Conservation (phyloP, 192 early-diverging fungal genomes). For the Backusella mclennaniae region DNA sequence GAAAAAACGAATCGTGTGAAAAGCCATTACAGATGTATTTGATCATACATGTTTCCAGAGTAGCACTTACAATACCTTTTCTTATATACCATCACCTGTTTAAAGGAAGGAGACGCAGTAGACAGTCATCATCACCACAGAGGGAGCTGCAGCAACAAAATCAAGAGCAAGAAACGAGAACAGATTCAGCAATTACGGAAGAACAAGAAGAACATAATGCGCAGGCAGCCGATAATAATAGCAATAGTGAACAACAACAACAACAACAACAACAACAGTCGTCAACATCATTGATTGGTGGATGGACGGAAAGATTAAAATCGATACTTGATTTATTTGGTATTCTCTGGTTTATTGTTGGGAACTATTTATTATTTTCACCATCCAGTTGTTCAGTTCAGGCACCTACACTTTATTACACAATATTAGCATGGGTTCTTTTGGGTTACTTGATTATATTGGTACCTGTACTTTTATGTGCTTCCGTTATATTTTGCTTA, state of each 20-base stretch:
- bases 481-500: conserved; percentile 64
- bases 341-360: conserved; percentile 65
- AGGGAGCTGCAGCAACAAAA: background rate
- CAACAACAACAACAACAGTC: background rate
- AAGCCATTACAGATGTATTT: conserved; percentile 22
- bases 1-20: conserved; percentile 17
- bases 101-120: background rate
- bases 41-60: conserved; percentile 15
- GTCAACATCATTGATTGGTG: background rate
- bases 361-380: conserved; percentile 69
- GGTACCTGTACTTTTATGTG: conserved; percentile 57
- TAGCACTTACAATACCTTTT: conserved; percentile 10
- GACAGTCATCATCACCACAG: background rate
- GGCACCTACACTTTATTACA: conserved; percentile 61
- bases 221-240: background rate
- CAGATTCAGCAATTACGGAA: background rate
- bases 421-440: conserved; percentile 60
- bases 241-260: background rate
- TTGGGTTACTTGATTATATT: conserved; percentile 67
- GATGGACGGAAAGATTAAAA: conserved; percentile 38
- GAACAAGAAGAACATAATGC: background rate
- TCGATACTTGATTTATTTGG: conserved; percentile 57
- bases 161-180: background rate
- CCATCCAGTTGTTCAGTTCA: conserved; percentile 39
- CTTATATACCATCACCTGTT: conserved; percentile 18